Percentiles rank a stretch among this genome's conserved stretches.
phyloP scores from a whole-genome alignment of 352 stramenopile species.

The Phytophthora hibernalis region DNA sequence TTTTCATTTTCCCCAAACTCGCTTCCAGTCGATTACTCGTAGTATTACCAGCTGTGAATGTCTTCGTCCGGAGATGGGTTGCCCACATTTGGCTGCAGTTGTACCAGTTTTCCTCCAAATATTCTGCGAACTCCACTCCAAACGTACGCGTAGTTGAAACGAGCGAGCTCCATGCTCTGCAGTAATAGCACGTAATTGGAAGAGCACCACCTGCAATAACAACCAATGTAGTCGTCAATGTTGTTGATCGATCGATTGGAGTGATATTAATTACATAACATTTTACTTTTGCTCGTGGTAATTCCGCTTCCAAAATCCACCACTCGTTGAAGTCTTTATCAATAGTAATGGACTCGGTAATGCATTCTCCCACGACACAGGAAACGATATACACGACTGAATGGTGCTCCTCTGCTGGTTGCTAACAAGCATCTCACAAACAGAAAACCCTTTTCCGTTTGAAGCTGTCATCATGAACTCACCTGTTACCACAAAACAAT shows the following conservation, averaged over 20 bases:
- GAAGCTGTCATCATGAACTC: constrained; percentile 15
- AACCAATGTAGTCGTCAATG: too few species aligned
- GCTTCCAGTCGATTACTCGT: neutral
- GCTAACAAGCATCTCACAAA: constrained; percentile 7
- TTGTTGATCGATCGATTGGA: too few species aligned
- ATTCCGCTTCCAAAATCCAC: neutral
- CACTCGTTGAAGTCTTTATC: too few species aligned
- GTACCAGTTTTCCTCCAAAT: constrained; percentile 9
- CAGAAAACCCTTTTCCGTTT: constrained; percentile 13
- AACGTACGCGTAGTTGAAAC: too few species aligned
- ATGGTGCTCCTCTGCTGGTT: constrained; percentile 2
- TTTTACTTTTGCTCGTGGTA: too few species aligned
- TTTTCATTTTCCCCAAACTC: constrained; percentile 6
- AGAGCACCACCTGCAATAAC: constrained; percentile 12
- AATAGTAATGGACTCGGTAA: too few species aligned
- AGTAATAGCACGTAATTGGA: constrained; percentile 14
- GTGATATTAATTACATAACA: too few species aligned
- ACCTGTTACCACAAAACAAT: too few species aligned
- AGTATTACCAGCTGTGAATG: constrained; percentile 8
- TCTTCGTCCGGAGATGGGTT: too few species aligned
- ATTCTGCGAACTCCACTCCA: too few species aligned
- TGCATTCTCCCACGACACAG: neutral
- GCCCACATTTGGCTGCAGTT: constrained; percentile 5
- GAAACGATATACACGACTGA: neutral
- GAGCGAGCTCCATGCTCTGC: too few species aligned